phyloP scores from a whole-genome alignment of 345 rosid genomes.

The Eucalyptus tenuipes region DNA sequence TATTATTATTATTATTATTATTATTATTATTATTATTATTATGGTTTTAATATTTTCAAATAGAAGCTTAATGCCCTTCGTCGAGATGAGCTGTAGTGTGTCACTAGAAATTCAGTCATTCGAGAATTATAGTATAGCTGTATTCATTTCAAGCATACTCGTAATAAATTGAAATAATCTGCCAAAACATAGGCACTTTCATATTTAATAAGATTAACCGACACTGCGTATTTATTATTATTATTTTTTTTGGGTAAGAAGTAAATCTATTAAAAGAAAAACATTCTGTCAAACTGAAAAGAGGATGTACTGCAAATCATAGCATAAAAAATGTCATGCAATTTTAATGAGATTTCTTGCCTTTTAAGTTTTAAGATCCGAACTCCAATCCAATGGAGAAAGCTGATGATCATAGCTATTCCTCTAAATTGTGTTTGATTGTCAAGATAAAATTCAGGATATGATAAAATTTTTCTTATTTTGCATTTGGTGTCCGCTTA shows the following conservation, averaged over 20 bases:
- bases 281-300: background rate
- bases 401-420: too few relatives aligned
- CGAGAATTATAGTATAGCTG: background rate
- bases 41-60: background rate
- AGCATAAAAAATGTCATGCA: background rate
- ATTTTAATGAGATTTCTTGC: too few relatives aligned
- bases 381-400: too few relatives aligned
- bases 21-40: too few relatives aligned
- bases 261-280: background rate
- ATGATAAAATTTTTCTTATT: too few relatives aligned
- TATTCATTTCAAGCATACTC: background rate
- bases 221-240: background rate
- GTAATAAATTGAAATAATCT: background rate
- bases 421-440: fast-evolving
- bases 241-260: background rate
- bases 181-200: background rate
- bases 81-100: background rate
- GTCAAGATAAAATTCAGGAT: too few relatives aligned
- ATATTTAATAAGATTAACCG: background rate
- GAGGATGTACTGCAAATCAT: background rate
- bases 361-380: too few relatives aligned
- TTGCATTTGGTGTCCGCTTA: too few relatives aligned
- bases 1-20: too few relatives aligned
- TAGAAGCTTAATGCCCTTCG: background rate
- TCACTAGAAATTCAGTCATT: background rate